Base-by-base conservation (phyloP, 164 flowering plant species). In the Stephania cephalantha region DNA sequence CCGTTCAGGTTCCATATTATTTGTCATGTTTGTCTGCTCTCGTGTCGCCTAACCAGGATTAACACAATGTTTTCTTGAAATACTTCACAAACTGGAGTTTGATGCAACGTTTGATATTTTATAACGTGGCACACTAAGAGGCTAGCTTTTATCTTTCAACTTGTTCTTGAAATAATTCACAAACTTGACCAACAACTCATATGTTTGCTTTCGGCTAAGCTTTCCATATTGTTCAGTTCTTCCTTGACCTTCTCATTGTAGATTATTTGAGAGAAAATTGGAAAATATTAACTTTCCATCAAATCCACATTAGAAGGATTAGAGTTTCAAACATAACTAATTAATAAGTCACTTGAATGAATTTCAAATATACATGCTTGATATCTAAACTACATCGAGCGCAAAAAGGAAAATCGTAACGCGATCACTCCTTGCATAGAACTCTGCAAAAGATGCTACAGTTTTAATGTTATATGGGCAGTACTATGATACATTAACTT, bases 121-220 rank as follows among this genome's bases (percentile, higher is more conserved):
- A 30, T 80, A 82, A n/a, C 81, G 79, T 3, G 78, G 48, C 13
- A 68, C 15, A 50, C 42, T 52, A 9, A 65, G 7, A 31, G 86
- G 87, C 86, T 88, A 88, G 52, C 86, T 86, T 18, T 85, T 85
- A 35, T 46, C 61, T 74, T 80, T 69, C 11, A 78, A 13, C 42
- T 7, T 48, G 22, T 78, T 79, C 74, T 84, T 84, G 44, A 84
- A 74, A 81, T 85, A 87, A 50, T 72, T 63, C 0, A 87, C 70
- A 71, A 78, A 82, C 70, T 45, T 22, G 1, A 48, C 71, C 76
- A 85, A 9, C 9, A 88, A 76, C 63, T 81, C 76, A 22, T 88
- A 86, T 3, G 85, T 5, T 61, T 22, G 76, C 66, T 81, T 55
- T 74, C 84, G 11, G 83, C 78, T 12, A 84, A 80, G 44, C 45